Conservation (phyloP, 2,329 filamentous ascomycete genomes). For the Penicillium sp. region DNA sequence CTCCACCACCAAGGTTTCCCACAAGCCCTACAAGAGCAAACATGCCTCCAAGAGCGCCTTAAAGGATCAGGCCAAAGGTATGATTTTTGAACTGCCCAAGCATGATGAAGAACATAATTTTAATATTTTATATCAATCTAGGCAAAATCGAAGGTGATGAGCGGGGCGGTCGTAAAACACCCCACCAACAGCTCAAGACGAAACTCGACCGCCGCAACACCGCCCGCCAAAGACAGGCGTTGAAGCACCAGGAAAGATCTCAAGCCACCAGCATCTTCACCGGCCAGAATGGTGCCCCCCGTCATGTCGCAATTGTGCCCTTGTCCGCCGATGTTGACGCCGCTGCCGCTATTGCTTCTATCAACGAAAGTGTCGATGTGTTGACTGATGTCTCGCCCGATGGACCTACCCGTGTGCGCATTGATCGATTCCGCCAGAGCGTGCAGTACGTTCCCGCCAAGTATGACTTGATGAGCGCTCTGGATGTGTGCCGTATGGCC, state of each 20-base stretch:
- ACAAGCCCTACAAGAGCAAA: conserved; percentile 91
- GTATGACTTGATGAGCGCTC: conserved; percentile 69
- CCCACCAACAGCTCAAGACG: conserved; percentile 94
- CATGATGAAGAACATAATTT: background rate
- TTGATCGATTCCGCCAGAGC: conserved; percentile 94
- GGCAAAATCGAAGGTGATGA: conserved; percentile 75
- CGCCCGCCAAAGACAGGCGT: conserved; percentile 80
- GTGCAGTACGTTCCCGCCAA: conserved; percentile 77
- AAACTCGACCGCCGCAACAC: conserved; percentile 95
- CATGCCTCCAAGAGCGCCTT: conserved; percentile 85
- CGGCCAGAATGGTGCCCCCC: conserved; percentile 81
- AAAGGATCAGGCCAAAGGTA: conserved; percentile 82
- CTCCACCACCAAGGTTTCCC: conserved; percentile 80
- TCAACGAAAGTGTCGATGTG: conserved; percentile 80
- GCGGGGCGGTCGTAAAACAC: conserved; percentile 74
- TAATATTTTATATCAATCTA: conserved; percentile 37
- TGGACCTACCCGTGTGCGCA: conserved; percentile 61
- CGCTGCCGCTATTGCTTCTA: conserved; percentile 61
- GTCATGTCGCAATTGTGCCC: conserved; percentile 84
- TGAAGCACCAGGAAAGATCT: conserved; percentile 79
- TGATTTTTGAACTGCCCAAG: conserved; percentile 4
- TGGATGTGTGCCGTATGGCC: conserved; percentile 83
- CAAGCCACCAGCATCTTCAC: conserved; percentile 77
- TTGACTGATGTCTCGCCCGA: conserved; percentile 61
- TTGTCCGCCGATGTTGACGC: conserved; percentile 72